A percentile compares a stretch with the other conserved stretches of the same genome.
These are phyloP conservation scores for Rhizopogon parksii DNA, from an alignment of 1,284 basidiomycete species.

Conservation along the genomic window DNA sequence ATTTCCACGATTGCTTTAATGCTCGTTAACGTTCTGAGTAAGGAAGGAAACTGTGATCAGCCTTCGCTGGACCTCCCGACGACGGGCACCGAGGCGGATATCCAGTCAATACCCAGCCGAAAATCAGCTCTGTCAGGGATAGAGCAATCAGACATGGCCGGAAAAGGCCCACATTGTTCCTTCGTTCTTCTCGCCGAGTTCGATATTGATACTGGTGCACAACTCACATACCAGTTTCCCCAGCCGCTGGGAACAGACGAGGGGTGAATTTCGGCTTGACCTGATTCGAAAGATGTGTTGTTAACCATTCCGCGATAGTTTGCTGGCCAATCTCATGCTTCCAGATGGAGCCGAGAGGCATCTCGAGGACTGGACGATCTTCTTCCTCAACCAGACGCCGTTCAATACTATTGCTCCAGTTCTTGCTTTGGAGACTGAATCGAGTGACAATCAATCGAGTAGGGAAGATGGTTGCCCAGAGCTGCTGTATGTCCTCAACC, in stretches of 20 bases:
- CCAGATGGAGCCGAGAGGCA: conserved; percentile 96
- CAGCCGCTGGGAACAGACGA: conserved; percentile 88
- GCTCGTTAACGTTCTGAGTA: conserved; percentile 17
- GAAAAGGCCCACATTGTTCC: conserved; percentile 67
- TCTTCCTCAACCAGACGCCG: conserved; percentile 91
- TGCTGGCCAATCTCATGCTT: conserved; percentile 95
- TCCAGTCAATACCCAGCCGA: not conserved
- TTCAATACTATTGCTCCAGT: conserved; percentile 81
- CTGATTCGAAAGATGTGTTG: not conserved
- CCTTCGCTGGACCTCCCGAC: not conserved
- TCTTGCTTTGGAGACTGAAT: conserved; percentile 63
- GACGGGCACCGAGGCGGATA: not conserved
- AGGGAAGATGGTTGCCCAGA: conserved; percentile 41
- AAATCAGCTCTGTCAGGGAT: not conserved
- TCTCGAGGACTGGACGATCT: conserved; percentile 95
- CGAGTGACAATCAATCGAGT: conserved; percentile 36
- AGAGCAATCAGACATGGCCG: conserved; percentile 25
- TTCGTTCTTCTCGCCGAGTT: conserved; percentile 94
- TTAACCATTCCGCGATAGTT: conserved; percentile 40
- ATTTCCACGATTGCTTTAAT: no score
- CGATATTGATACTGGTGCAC: conserved; percentile 88
- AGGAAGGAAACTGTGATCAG: conserved; percentile 8
- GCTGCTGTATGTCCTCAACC: conserved; percentile 86
- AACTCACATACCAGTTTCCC: conserved; percentile 90
- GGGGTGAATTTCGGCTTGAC: conserved; percentile 50